Evolutionary conservation across 768 basidiomycete species (phyloP).

Genomic region (Macrolepiota dolichaula): DNA sequence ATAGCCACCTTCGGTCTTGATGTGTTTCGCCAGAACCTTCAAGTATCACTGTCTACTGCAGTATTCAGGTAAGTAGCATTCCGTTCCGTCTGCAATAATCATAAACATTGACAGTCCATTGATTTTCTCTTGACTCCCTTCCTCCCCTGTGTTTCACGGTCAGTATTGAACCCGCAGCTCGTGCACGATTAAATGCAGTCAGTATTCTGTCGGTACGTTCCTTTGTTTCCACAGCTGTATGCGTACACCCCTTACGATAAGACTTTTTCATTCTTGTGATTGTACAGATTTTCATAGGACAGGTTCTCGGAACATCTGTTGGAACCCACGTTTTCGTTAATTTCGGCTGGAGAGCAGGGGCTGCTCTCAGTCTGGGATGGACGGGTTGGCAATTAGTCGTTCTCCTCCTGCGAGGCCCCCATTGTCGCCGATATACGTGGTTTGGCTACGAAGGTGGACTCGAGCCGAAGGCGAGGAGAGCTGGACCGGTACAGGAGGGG

Average conservation of each 20-base stretch:
- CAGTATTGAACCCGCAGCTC: constrained; percentile 43
- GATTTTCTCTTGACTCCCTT: background rate
- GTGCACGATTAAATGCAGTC: constrained; percentile 75
- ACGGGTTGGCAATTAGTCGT: constrained; percentile 53
- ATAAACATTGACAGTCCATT: background rate
- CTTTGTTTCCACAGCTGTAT: background rate
- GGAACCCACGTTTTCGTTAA: constrained; percentile 68
- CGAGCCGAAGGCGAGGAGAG: constrained; percentile 31
- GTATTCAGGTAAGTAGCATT: constrained; percentile 47
- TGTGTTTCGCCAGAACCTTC: constrained; percentile 68
- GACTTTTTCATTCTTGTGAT: background rate
- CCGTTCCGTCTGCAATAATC: too few relatives aligned
- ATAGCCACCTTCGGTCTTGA: constrained; percentile 72
- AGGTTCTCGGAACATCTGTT: constrained; percentile 78
- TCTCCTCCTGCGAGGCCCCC: constrained; percentile 67
- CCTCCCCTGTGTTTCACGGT: background rate
- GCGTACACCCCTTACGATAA: background rate
- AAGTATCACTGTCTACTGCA: constrained; percentile 60
- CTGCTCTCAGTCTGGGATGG: constrained; percentile 57
- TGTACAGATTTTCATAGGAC: constrained; percentile 66
- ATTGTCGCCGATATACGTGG: constrained; percentile 54
- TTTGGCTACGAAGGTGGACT: constrained; percentile 62
- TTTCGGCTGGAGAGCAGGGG: constrained; percentile 68
- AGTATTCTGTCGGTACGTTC: constrained; percentile 60
- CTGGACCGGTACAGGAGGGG: background rate